Evolutionary conservation across 225 moss, liverwort and hornwort species (phyloP), one percentile per base, ranked within the genome.

Genomic region (Thuidium tamariscinum): DNA sequence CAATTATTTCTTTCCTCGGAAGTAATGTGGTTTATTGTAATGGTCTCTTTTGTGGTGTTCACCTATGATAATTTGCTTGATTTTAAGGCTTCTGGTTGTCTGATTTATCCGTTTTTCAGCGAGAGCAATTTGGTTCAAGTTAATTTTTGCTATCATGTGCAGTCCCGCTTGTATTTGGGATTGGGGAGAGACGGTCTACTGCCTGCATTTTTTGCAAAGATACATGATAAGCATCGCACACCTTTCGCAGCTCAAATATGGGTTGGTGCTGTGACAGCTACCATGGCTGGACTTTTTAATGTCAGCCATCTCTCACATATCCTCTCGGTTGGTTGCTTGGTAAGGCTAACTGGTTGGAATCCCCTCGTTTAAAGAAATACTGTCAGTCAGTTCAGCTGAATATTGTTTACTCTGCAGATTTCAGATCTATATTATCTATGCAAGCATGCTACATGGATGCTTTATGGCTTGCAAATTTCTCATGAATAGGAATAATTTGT

Each of bases 261-360:
- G 97, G 97, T 99, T 63, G 98, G 98, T 74, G 34, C 80, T 81
- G 97, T 99, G 82, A 92, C 96, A 79, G 97, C 95, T 82, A 86
- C 59, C 46, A 84, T 99, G 88, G 94, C 95, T 77, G 92, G 94
- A 79, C 79, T 97, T 46, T 90, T 96, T 83, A 91, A 99, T 86
- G 97, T 99, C 90, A 97, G 95, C 94, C 98, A 95, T 91, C 98
- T 99, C 70, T 97, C 98, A 20, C 98, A 97, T 81, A 96, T 99
- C 87, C 97, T 99, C 82, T 97, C 97, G 72, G 98, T 99, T 78
- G 98, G 98, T 77, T 92, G 94, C 87, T 87, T 99, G 94, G 97
- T 97, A 95, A 95, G 96, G 83, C 74, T 70, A 55, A 12, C 61
- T 85, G n/a, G 68, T 65, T 79, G 73, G 48, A 83, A 27, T 55